Evolutionary conservation across 176 grass and related monocot genomes (phyloP).

Genomic region (Oryza australiensis): DNA sequence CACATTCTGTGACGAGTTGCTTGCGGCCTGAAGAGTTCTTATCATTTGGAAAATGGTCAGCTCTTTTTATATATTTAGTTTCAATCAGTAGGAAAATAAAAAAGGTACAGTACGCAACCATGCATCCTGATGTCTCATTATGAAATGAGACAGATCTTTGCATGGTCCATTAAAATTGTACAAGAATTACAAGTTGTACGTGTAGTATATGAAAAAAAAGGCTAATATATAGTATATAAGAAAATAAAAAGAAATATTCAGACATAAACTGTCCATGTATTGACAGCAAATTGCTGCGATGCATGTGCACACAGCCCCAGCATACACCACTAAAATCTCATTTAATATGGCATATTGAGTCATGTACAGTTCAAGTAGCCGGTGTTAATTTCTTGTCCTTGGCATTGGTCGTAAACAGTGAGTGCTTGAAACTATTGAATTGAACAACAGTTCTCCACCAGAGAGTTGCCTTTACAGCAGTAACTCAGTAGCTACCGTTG

Average conservation of each 20-base stretch:
- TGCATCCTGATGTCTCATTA: background rate
- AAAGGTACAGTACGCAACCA: background rate
- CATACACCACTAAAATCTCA: conserved; percentile 29
- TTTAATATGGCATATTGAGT: conserved; percentile 49
- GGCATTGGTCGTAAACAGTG: conserved; percentile 34
- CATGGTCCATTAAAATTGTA: background rate
- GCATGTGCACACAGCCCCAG: conserved; percentile 24
- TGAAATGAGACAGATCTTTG: background rate
- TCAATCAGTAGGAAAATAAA: background rate
- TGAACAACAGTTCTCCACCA: conserved; percentile 34
- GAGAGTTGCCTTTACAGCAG: conserved; percentile 18
- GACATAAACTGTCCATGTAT: background rate
- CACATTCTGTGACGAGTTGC: conserved; percentile 94
- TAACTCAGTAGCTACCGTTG: conserved; percentile 22
- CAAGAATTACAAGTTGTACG: background rate
- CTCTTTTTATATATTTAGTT: background rate
- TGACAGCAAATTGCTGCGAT: background rate
- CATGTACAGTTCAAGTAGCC: conserved; percentile 40
- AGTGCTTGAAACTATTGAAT: conserved; percentile 34
- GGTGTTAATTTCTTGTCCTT: conserved; percentile 52
- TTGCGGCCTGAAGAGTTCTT: conserved; percentile 61
- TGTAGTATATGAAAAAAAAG: background rate
- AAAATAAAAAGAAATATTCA: background rate
- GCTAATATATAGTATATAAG: background rate
- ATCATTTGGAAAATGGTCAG: conserved; percentile 12